Evolutionary conservation across 192 early-diverging fungal species (phyloP).

Genomic region (Backusella circina): DNA sequence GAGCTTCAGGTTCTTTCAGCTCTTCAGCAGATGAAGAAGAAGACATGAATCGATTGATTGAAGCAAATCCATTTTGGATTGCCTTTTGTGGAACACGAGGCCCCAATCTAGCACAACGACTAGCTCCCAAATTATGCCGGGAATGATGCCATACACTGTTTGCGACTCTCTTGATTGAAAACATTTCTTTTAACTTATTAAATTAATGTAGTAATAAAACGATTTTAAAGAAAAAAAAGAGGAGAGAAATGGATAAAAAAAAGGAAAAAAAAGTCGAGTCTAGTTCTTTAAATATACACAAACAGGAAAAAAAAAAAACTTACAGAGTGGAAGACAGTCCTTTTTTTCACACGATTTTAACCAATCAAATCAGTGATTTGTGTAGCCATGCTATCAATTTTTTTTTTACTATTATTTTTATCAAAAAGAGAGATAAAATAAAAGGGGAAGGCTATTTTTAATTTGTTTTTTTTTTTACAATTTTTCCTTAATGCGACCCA

Average conservation of each 20-base stretch:
- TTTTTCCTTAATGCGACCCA: conserved; percentile 27
- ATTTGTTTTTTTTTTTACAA: conserved; percentile 11
- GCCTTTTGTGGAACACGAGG: conserved; percentile 8
- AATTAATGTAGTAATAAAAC: background rate
- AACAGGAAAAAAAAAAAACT: conserved; percentile 2
- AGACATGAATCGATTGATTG: background rate
- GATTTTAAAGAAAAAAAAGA: background rate
- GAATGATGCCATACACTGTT: background rate
- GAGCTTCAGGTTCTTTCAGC: background rate
- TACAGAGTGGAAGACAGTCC: background rate
- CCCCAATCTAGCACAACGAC: background rate
- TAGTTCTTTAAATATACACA: background rate
- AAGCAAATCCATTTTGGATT: background rate
- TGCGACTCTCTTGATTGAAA: background rate
- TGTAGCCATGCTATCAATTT: background rate
- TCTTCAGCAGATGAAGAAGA: background rate
- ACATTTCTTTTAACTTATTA: background rate
- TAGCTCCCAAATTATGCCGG: background rate
- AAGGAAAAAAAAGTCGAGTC: background rate
- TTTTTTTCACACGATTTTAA: too few relatives aligned
- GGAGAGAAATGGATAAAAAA: background rate
- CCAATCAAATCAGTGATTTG: background rate
- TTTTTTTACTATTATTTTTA: conserved; percentile 5
- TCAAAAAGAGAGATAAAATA: background rate
- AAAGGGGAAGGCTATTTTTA: background rate